phyloP scores from a whole-genome alignment of 2,329 filamentous ascomycete genomes.

The Cladosporium sp. region DNA sequence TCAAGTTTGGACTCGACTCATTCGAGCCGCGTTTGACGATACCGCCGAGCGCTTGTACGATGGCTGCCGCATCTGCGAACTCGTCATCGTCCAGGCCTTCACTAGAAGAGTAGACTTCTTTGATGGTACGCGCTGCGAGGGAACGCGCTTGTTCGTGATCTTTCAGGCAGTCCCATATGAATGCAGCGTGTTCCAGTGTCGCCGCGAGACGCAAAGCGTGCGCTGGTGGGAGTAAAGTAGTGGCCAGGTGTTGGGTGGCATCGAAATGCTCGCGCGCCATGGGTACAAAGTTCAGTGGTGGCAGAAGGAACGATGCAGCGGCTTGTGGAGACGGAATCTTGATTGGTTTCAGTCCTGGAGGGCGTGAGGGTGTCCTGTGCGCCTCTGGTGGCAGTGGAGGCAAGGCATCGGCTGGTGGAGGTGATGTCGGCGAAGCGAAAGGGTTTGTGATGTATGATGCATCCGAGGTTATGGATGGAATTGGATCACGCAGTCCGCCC shows the following conservation, averaged over 20 bases:
- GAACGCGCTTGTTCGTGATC: constrained; percentile 74
- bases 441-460: constrained; percentile 54
- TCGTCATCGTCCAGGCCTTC: constrained; percentile 95
- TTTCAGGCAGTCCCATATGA: constrained; percentile 88
- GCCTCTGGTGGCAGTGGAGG: constrained; percentile 31
- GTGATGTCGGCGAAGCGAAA: constrained; percentile 45
- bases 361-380: constrained; percentile 38
- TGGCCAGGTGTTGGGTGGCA: constrained; percentile 73
- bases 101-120: constrained; percentile 85
- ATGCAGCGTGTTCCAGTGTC: constrained; percentile 89
- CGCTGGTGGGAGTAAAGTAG: constrained; percentile 76
- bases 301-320: constrained; percentile 72
- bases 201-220: constrained; percentile 87
- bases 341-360: constrained; percentile 42
- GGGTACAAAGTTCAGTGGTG: constrained; percentile 77
- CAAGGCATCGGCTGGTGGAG: constrained; percentile 38
- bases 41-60: constrained; percentile 80
- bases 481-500: constrained; percentile 45
- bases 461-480: constrained; percentile 51
- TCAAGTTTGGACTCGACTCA: constrained; percentile 20
- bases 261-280: constrained; percentile 79
- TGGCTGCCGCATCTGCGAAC: constrained; percentile 85
- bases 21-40: constrained; percentile 77
- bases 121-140: constrained; percentile 78
- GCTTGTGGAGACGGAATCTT: constrained; percentile 37